These are phyloP conservation scores for Diaporthe humulicola DNA, from an alignment of 2,329 filamentous ascomycete genomes.

Conservation along the genomic window DNA sequence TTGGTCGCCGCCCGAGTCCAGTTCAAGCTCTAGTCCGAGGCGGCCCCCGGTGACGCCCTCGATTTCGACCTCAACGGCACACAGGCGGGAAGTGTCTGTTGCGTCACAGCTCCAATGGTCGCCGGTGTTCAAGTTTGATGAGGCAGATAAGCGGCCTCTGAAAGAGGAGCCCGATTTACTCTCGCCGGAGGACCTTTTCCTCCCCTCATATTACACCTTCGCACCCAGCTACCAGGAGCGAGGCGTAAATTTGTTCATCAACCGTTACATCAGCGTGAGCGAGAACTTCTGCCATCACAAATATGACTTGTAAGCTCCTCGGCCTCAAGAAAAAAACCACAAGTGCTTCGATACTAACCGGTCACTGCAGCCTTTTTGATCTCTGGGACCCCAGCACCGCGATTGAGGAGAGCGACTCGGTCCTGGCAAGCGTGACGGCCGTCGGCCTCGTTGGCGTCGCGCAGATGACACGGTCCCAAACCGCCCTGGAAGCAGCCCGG, in stretches of 20 bases:
- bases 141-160: not conserved
- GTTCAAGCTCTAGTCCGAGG: constrained; percentile 11
- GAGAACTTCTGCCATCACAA: constrained; percentile 61
- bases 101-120: constrained; percentile 14
- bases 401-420: constrained; percentile 55
- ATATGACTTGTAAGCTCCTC: constrained; percentile 57
- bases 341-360: not conserved
- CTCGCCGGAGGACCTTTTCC: not conserved
- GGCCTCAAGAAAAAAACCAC: not conserved
- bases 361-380: constrained; percentile 56
- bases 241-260: constrained; percentile 36
- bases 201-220: constrained; percentile 20
- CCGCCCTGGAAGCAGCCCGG: constrained; percentile 61
- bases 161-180: not conserved
- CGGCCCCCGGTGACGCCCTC: not conserved
- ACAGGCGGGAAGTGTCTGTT: not conserved
- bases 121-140: constrained; percentile 17
- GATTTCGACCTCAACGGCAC: constrained; percentile 10
- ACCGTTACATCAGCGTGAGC: constrained; percentile 35
- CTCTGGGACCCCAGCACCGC: constrained; percentile 62
- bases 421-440: constrained; percentile 66
- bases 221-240: constrained; percentile 36
- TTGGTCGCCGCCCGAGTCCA: constrained; percentile 30
- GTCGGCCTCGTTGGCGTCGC: constrained; percentile 67
- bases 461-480: constrained; percentile 56